phyloP scores from a whole-genome alignment of 257 asterid genomes.

The Capsicum rhomboideum region DNA sequence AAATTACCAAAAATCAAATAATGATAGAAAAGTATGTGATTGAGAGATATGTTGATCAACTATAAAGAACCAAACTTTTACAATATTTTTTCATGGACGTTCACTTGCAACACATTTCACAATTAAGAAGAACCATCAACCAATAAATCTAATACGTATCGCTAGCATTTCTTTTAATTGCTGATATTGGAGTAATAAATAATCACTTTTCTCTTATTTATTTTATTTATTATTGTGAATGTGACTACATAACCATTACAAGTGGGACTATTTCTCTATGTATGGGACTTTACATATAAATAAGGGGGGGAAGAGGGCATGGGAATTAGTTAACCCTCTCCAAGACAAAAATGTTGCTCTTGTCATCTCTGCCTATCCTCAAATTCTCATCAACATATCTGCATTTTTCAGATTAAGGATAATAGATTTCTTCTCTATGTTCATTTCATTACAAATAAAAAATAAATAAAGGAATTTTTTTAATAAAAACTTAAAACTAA shows the following conservation, averaged over 20 bases:
- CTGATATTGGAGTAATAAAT: no score
- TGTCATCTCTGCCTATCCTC: conserved; percentile 87
- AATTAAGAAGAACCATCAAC: no score
- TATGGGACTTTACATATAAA: neutral
- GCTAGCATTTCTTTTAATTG: no score
- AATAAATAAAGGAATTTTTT: neutral
- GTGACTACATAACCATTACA: no score
- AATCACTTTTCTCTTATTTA: no score
- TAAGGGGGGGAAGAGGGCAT: neutral
- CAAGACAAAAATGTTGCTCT: conserved; percentile 65
- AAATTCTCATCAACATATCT: conserved; percentile 75
- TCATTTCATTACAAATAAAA: neutral
- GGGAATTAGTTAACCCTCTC: conserved; percentile 21
- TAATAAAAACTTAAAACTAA: neutral
- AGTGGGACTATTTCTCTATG: no score
- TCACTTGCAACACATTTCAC: no score
- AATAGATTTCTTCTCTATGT: neutral
- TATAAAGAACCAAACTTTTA: neutral
- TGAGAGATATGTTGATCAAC: neutral
- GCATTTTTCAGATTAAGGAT: conserved; percentile 13
- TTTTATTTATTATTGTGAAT: no score
- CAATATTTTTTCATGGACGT: no score
- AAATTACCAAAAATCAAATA: no score
- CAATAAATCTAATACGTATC: no score
- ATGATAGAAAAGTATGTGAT: no score